phyloP scores from a whole-genome alignment of 75 land plant genomes.

The Pinus taeda region DNA sequence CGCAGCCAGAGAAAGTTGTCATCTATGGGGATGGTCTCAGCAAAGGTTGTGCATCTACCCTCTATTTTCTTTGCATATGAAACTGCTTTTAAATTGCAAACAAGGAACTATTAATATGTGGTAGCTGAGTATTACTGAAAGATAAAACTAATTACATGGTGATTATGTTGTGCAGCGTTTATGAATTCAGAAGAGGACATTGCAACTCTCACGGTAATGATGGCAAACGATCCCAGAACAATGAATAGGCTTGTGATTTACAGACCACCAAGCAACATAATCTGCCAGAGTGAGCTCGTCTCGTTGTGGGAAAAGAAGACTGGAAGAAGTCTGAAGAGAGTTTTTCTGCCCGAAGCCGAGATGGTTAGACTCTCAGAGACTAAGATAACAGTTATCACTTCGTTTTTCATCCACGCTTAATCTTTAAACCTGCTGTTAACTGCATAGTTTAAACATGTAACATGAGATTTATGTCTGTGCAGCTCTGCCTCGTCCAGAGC shows the following conservation, averaged over 20 bases:
- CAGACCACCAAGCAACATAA: constrained; percentile 33
- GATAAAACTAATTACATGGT: background rate
- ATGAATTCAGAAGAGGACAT: constrained; percentile 39
- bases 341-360: constrained; percentile 26
- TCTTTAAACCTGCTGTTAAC: background rate
- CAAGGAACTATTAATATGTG: too few species aligned
- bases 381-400: constrained; percentile 5
- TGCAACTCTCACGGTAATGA: constrained; percentile 27
- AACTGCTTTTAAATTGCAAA: too few species aligned
- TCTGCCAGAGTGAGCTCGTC: constrained; percentile 32
- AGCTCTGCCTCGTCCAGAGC: constrained; percentile 27
- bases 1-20: constrained; percentile 4
- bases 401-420: background rate
- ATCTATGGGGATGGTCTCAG: constrained; percentile 42
- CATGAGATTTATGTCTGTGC: constrained; percentile 7
- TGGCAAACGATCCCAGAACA: constrained; percentile 28
- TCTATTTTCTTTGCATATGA: too few species aligned
- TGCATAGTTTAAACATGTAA: background rate
- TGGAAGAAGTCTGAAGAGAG: constrained; percentile 23
- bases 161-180: constrained; percentile 18
- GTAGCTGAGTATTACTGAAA: too few species aligned
- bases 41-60: constrained; percentile 17
- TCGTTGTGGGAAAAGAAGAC: constrained; percentile 38
- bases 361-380: constrained; percentile 26
- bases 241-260: constrained; percentile 20